phyloP scores from a whole-genome alignment of 169 alveolate genomes.

The Plasmodium chabaudi region DNA sequence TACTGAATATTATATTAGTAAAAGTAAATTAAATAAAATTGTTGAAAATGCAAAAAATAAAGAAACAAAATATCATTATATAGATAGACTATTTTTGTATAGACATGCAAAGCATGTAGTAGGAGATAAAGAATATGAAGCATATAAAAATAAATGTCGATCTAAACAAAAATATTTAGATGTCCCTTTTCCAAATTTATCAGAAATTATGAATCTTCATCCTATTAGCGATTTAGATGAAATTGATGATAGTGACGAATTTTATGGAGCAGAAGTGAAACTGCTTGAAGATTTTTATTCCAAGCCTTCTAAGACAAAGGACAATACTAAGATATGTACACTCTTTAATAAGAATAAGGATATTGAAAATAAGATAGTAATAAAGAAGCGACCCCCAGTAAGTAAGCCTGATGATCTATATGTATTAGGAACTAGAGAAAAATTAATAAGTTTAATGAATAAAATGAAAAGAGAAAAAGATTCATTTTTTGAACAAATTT shows the following conservation, averaged over 20 bases:
- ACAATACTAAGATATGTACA: background rate
- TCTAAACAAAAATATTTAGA: slow-evolving; percentile 38
- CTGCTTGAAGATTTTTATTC: slow-evolving; percentile 34
- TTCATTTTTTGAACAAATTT: slow-evolving; percentile 39
- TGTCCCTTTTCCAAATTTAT: slow-evolving; percentile 60
- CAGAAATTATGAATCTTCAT: slow-evolving; percentile 49
- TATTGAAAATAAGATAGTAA: background rate
- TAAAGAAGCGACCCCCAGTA: background rate
- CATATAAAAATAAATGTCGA: slow-evolving; percentile 38
- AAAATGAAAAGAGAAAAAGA: slow-evolving; percentile 64
- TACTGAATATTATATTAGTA: slow-evolving; percentile 49
- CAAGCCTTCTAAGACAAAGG: background rate
- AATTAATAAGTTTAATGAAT: slow-evolving; percentile 47
- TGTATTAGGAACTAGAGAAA: slow-evolving; percentile 22
- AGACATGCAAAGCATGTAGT: slow-evolving; percentile 72
- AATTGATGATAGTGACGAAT: slow-evolving; percentile 60
- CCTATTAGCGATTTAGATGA: slow-evolving; percentile 51
- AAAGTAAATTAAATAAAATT: slow-evolving; percentile 45
- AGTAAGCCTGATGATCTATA: slow-evolving; percentile 4
- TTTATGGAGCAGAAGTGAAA: slow-evolving; percentile 64
- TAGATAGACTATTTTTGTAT: slow-evolving; percentile 61
- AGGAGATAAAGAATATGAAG: slow-evolving; percentile 60
- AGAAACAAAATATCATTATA: slow-evolving; percentile 67
- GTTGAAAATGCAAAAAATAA: slow-evolving; percentile 67
- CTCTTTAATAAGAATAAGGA: background rate